Evolutionary conservation across 495 filamentous ascomycete species (phyloP), one percentile per base, ranked within the genome.

Genomic region (Penicillium canescens): DNA sequence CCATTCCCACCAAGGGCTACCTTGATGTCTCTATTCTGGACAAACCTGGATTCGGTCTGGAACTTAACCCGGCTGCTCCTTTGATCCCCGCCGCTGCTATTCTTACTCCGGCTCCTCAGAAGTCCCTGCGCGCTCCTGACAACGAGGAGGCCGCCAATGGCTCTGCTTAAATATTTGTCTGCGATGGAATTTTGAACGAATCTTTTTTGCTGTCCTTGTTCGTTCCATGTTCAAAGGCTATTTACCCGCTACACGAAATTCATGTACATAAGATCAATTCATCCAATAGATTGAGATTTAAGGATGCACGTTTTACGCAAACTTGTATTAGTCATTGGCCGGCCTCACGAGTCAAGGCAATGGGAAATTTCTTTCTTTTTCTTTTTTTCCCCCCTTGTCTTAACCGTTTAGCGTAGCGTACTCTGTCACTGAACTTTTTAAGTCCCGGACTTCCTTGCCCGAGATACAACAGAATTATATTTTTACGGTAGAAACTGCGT

Each of bases 21-120:
- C 76, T 96, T 23, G 86, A 90, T 54, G 80, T 90, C 4, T 80
- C 84, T 0, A 81, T 90, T 39, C 75, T 96, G 24, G 89, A 96
- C 69, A 94, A 88, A 79, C 92, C 92, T 5, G 92, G 92, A 0
- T 96, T 96, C 64, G 92, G 92, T 7, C 78, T 96, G 33, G 90
- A 91, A 37, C 63, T 96, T 18, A 96, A 94, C 66, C 90, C 89
- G 0, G 76, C 75, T 12, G 91, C 90, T n/a, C 78, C 84, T 42
- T 72, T 96, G 47, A 87, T 96, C 47, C 82, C 89, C 31, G 89
- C 89, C 6, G 73, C 79, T 21, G 78, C 82, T 31, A 76, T 96
- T 8, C 69, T 96, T 38, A 89, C 74, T 24, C 89, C 89, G 16
- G 83, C 85, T n/a, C 90, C 90, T 3, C 74, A 78, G 46, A 84